phyloP scores from a whole-genome alignment of 805 yeast species.

The Hemisphaericaspora nanyangensis region DNA sequence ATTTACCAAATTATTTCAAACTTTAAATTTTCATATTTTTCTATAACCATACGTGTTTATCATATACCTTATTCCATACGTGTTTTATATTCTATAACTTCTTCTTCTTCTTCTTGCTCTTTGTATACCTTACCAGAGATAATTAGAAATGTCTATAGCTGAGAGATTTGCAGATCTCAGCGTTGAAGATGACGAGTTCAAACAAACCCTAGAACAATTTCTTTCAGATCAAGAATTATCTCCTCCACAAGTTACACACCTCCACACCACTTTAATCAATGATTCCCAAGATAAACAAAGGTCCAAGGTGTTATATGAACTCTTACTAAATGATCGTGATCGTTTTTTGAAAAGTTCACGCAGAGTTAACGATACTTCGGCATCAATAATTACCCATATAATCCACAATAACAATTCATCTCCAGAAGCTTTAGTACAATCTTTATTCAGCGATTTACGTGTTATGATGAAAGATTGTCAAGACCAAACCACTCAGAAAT shows the following conservation, averaged over 20 bases:
- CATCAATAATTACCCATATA: constrained; percentile 4
- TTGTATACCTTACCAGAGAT: too few relatives aligned
- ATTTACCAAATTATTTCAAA: too few relatives aligned
- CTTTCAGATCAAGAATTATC: neutral
- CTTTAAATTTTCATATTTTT: too few relatives aligned
- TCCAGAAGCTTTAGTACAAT: constrained; percentile 4
- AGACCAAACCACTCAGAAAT: constrained; percentile 3
- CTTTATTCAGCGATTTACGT: constrained; percentile 4
- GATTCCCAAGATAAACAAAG: constrained; percentile 11
- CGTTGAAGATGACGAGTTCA: neutral
- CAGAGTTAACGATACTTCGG: constrained; percentile 13
- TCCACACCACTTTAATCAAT: constrained; percentile 4
- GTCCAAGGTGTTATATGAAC: constrained; percentile 11
- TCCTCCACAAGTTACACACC: neutral
- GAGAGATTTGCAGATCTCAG: neutral
- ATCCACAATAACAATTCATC: constrained; percentile 1
- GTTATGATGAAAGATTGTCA: neutral
- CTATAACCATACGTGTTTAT: too few relatives aligned
- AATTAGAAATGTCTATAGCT: too few relatives aligned
- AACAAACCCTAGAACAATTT: neutral
- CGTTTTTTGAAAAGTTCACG: constrained; percentile 13
- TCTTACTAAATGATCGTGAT: constrained; percentile 15
- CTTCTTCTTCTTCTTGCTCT: too few relatives aligned
- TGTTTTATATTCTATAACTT: too few relatives aligned
- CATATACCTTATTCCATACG: too few relatives aligned